Evolutionary conservation across 1,139 yeast genomes (phyloP).

Genomic region (Kurtzmaniella quercitrusa): DNA sequence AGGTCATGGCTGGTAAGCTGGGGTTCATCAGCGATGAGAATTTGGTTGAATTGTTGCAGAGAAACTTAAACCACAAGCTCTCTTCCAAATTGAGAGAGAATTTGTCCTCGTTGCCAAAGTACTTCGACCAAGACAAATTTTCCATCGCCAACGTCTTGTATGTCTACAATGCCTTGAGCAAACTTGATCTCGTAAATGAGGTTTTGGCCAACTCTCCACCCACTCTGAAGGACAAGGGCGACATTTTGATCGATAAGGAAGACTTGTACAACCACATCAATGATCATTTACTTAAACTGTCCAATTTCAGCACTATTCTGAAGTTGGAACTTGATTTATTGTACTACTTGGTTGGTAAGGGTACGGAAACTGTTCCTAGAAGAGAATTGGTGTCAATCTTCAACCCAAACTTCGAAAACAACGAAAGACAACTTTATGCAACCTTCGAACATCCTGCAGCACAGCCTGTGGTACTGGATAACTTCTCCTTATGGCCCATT

Average conservation of each 20-base stretch:
- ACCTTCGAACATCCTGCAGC: slow-evolving; percentile 45
- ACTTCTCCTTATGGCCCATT: slow-evolving; percentile 50
- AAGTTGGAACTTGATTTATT: slow-evolving; percentile 43
- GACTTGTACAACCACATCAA: slow-evolving; percentile 46
- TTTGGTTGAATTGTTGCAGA: slow-evolving; percentile 29
- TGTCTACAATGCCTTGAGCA: slow-evolving; percentile 40
- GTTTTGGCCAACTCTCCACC: slow-evolving; percentile 57
- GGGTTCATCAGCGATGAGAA: slow-evolving; percentile 32
- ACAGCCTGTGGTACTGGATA: slow-evolving; percentile 30
- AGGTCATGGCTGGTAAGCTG: slow-evolving; percentile 31
- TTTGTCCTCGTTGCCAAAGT: slow-evolving; percentile 33
- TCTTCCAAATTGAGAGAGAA: slow-evolving; percentile 34
- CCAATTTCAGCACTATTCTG: slow-evolving; percentile 48
- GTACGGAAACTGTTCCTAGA: slow-evolving; percentile 45
- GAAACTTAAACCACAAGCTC: slow-evolving; percentile 41
- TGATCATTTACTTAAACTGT: slow-evolving; percentile 48
- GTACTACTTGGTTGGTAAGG: slow-evolving; percentile 44
- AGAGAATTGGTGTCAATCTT: slow-evolving; percentile 48
- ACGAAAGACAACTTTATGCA: slow-evolving; percentile 29
- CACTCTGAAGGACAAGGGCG: slow-evolving; percentile 39
- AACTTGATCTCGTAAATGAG: slow-evolving; percentile 52
- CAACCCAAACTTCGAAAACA: slow-evolving; percentile 43
- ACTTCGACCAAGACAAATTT: slow-evolving; percentile 30
- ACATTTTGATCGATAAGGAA: slow-evolving; percentile 38
- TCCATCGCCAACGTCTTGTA: slow-evolving; percentile 42